phyloP scores from a whole-genome alignment of 129 eudicot genomes.

The Tagetes erecta region DNA sequence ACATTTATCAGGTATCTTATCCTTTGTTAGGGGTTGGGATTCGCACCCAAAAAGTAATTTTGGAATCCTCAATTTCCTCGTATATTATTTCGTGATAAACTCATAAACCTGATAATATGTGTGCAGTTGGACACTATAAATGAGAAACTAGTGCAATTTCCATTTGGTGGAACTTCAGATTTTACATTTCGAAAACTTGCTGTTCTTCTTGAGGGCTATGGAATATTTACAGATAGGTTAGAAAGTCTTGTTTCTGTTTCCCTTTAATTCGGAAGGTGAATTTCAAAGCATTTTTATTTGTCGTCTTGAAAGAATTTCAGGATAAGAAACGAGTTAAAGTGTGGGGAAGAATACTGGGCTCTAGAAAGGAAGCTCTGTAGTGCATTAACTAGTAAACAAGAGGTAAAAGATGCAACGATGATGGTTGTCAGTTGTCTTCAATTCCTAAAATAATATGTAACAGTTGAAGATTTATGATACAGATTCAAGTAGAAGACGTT shows the following conservation, averaged over 20 bases:
- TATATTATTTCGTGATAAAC: not conserved
- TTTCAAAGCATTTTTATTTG: not conserved
- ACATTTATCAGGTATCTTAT: constrained; percentile 77
- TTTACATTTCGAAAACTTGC: constrained; percentile 70
- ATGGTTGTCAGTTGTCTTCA: constrained; percentile 1
- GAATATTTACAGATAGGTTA: constrained; percentile 70
- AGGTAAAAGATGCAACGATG: constrained; percentile 45
- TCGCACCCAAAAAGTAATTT: not conserved
- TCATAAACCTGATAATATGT: constrained; percentile 23
- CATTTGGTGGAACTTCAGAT: constrained; percentile 30
- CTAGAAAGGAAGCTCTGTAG: constrained; percentile 84
- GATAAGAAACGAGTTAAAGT: constrained; percentile 68
- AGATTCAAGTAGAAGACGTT: constrained; percentile 71
- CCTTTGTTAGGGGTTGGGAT: not conserved
- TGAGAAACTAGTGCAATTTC: constrained; percentile 59
- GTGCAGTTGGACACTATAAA: constrained; percentile 81
- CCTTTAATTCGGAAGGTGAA: constrained; percentile 1
- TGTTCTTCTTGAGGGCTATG: constrained; percentile 57
- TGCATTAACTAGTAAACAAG: constrained; percentile 50
- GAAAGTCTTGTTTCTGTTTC: constrained; percentile 15
- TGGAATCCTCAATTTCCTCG: constrained; percentile 1
- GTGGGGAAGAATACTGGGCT: constrained; percentile 90
- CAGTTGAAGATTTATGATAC: constrained; percentile 10
- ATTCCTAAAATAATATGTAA: not conserved
- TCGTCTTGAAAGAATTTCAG: constrained; percentile 41